Conservation (phyloP, 768 basidiomycete genomes). For the Trametes villosa region DNA sequence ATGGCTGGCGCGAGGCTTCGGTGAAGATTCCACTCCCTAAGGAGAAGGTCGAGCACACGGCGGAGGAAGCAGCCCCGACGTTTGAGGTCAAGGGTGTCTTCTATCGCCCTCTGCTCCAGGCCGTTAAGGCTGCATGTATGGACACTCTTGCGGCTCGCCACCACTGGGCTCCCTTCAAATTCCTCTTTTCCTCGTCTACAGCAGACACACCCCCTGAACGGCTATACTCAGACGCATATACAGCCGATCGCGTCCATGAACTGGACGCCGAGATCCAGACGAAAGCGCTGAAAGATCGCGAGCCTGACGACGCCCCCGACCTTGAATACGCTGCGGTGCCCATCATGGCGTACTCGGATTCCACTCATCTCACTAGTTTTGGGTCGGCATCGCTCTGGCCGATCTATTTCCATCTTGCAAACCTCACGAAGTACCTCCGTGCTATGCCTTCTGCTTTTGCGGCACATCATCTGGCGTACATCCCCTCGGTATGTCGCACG, state of each 20-base stretch:
- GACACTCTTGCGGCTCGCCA: neutral
- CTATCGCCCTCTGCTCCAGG: constrained; percentile 27
- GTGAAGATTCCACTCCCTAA: constrained; percentile 33
- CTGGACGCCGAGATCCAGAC: constrained; percentile 15
- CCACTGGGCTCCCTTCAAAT: constrained; percentile 13
- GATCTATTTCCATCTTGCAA: constrained; percentile 33
- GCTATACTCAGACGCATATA: constrained; percentile 24
- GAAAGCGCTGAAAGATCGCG: constrained; percentile 14
- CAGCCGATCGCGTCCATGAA: constrained; percentile 18
- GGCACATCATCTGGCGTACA: constrained; percentile 47
- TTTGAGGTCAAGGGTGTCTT: constrained; percentile 36
- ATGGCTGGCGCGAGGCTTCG: constrained; percentile 23
- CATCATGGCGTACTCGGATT: constrained; percentile 29
- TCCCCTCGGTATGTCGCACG: constrained; percentile 47
- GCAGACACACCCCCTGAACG: constrained; percentile 10
- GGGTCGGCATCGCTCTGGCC: constrained; percentile 41
- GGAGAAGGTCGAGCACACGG: neutral
- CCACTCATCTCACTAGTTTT: constrained; percentile 32
- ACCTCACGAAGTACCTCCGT: constrained; percentile 39
- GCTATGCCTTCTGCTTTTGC: constrained; percentile 34
- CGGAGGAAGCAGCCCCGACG: constrained; percentile 34
- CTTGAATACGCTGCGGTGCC: constrained; percentile 15
- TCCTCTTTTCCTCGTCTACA: no score
- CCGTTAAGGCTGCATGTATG: constrained; percentile 4
- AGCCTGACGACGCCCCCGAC: constrained; percentile 7